Evolutionary conservation across 2,329 filamentous ascomycete species (phyloP).

Genomic region (Fusarium compactum): DNA sequence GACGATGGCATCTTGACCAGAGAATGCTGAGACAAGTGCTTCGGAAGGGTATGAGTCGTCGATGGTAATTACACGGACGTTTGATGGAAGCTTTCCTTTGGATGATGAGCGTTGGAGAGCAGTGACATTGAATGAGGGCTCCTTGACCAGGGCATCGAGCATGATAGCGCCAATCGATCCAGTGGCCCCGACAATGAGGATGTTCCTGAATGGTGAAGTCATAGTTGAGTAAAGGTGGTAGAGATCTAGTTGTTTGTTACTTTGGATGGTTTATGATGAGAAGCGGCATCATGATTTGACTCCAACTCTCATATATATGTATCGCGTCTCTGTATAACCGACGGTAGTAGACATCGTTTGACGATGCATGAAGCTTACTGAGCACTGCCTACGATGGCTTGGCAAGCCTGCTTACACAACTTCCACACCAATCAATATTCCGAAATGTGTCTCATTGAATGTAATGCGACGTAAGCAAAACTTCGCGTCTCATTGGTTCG

Average conservation of each 20-base stretch:
- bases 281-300: fast-evolving
- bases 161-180: slow-evolving; percentile 9
- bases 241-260: too few species aligned
- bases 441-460: neutral
- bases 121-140: neutral
- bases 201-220: slow-evolving; percentile 10
- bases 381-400: neutral
- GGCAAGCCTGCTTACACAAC: neutral
- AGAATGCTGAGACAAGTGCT: slow-evolving; percentile 1
- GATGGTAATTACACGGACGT: neutral
- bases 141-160: neutral
- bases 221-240: too few species aligned
- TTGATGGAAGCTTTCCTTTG: neutral
- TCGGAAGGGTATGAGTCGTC: slow-evolving; percentile 11
- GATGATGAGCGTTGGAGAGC: slow-evolving; percentile 5
- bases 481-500: neutral
- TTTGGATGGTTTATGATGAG: neutral
- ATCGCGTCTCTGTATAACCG: neutral
- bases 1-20: neutral
- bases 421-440: neutral
- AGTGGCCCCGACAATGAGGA: neutral
- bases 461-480: neutral
- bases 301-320: neutral
- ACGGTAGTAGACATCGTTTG: too few species aligned
- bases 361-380: neutral